Percentiles rank a stretch among this genome's conserved stretches.
Conservation (phyloP, 108 stramenopile species). For the Nannochloropsis gaditana region DNA sequence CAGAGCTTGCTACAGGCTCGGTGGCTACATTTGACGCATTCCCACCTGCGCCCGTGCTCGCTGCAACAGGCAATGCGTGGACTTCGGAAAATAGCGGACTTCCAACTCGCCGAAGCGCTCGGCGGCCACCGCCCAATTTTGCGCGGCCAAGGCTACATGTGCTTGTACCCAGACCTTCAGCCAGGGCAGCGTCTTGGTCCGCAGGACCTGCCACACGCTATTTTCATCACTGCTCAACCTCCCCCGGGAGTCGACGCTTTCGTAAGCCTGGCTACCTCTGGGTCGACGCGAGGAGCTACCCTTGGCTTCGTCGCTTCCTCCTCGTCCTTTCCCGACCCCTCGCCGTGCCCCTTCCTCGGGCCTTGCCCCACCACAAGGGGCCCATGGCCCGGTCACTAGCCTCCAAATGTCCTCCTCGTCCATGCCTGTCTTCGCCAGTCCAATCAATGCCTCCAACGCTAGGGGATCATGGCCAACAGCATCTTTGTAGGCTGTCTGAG, state of each 20-base stretch:
- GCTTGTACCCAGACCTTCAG: background rate
- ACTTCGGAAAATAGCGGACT: background rate
- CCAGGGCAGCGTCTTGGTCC: background rate
- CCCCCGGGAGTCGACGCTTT: too few relatives aligned
- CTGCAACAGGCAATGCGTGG: conserved; percentile 3
- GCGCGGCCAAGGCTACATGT: background rate
- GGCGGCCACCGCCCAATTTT: background rate
- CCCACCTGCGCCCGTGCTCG: background rate
- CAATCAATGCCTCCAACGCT: background rate
- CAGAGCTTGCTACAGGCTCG: too few relatives aligned
- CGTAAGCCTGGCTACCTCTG: background rate
- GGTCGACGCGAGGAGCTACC: background rate
- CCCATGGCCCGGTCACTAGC: background rate
- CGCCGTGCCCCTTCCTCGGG: background rate
- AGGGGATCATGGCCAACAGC: background rate
- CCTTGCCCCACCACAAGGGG: background rate
- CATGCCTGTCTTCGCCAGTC: background rate
- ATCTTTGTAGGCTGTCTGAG: background rate
- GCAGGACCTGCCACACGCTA: background rate
- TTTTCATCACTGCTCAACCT: too few relatives aligned
- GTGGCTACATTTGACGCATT: too few relatives aligned
- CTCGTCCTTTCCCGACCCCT: background rate
- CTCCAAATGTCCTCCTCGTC: background rate
- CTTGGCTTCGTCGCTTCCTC: background rate
- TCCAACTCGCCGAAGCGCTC: background rate